phyloP scores from a whole-genome alignment of 2,329 filamentous ascomycete species.

The Thermomyces lanuginosus region DNA sequence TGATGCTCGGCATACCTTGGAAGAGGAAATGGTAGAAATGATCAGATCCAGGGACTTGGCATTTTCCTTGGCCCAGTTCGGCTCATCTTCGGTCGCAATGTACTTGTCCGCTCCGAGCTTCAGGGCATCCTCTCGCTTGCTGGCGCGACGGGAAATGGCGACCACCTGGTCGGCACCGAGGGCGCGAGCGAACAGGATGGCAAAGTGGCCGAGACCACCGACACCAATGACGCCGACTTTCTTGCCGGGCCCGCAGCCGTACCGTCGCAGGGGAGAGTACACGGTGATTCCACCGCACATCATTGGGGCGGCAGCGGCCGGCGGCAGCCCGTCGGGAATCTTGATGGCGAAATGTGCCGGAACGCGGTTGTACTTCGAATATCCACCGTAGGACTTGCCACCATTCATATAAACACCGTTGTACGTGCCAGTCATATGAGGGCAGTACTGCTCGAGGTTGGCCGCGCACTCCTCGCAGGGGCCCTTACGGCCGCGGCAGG shows the following conservation, averaged over 20 bases:
- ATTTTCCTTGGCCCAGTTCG: slow-evolving; percentile 36
- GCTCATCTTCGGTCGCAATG: slow-evolving; percentile 41
- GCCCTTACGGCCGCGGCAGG: slow-evolving; percentile 31
- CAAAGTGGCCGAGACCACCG: slow-evolving; percentile 39
- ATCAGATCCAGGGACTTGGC: slow-evolving; percentile 38
- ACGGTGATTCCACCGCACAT: slow-evolving; percentile 65
- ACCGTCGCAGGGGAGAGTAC: slow-evolving; percentile 51
- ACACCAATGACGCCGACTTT: slow-evolving; percentile 56
- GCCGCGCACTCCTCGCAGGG: slow-evolving; percentile 38
- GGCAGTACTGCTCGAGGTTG: slow-evolving; percentile 25
- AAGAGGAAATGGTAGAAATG: slow-evolving; percentile 39
- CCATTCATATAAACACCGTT: slow-evolving; percentile 31
- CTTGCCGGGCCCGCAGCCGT: slow-evolving; percentile 55
- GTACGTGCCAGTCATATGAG: slow-evolving; percentile 17
- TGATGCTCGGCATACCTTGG: slow-evolving; percentile 23
- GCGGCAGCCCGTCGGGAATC: slow-evolving; percentile 37
- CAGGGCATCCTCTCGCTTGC: slow-evolving; percentile 37
- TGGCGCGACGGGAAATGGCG: slow-evolving; percentile 36
- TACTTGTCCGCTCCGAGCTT: slow-evolving; percentile 40
- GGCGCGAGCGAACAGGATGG: slow-evolving; percentile 41
- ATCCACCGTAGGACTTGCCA: slow-evolving; percentile 50
- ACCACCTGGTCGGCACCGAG: slow-evolving; percentile 50
- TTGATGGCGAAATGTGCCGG: slow-evolving; percentile 43
- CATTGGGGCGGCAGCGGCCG: slow-evolving; percentile 48
- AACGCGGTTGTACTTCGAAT: slow-evolving; percentile 40